A percentile compares a stretch with the other conserved stretches of the same genome.
These are phyloP conservation scores for Kalanchoe fedtschenkoi DNA, from an alignment of 164 flowering plant genomes.

Conservation along the genomic window DNA sequence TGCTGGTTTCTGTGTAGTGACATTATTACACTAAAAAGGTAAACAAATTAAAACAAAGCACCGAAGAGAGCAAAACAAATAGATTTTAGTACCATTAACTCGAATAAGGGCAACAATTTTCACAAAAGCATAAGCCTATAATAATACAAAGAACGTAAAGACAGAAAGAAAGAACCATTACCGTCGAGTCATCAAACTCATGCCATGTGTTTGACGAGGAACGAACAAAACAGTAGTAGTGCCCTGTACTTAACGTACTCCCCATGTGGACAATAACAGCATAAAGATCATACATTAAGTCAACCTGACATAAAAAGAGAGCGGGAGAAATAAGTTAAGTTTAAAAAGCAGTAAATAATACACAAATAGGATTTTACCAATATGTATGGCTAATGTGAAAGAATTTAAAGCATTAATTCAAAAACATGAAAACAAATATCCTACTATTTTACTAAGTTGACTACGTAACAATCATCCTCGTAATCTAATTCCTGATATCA, in stretches of 20 bases:
- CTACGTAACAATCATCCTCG: background rate
- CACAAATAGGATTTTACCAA: background rate
- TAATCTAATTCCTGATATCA: background rate
- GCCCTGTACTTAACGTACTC: slow-evolving; percentile 46
- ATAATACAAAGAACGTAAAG: background rate
- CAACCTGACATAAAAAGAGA: slow-evolving; percentile 20
- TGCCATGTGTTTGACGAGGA: slow-evolving; percentile 63
- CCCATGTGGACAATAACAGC: slow-evolving; percentile 80
- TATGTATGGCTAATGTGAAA: no score
- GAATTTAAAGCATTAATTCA: no score
- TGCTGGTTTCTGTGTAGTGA: no score
- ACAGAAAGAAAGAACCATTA: slow-evolving; percentile 13
- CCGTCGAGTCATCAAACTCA: slow-evolving; percentile 69
- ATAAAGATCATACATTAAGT: slow-evolving; percentile 60
- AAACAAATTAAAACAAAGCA: background rate
- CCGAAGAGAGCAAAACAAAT: background rate
- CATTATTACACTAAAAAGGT: no score
- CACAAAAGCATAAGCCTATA: no score
- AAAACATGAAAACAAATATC: background rate
- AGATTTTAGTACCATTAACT: no score
- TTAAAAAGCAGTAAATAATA: background rate
- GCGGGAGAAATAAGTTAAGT: background rate
- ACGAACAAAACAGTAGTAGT: slow-evolving; percentile 67
- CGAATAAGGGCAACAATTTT: background rate
- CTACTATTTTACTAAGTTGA: background rate